Conservation (phyloP, 1,284 basidiomycete genomes). For the Trichosporon sp. region DNA sequence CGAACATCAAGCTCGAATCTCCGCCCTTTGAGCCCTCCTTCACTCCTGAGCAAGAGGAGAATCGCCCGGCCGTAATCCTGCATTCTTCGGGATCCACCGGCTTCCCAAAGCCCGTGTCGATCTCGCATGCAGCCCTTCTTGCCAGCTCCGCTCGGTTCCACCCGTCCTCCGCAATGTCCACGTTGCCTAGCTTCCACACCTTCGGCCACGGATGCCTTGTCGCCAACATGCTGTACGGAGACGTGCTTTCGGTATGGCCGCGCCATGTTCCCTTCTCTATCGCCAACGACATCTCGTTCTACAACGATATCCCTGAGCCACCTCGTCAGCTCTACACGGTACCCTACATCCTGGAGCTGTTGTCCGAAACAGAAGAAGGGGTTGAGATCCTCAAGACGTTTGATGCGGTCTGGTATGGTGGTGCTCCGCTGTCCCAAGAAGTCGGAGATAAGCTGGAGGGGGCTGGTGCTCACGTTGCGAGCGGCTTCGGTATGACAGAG, state of each 20-base stretch:
- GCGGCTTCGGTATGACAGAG: constrained; percentile 61
- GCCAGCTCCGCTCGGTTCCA: constrained; percentile 38
- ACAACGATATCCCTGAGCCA: constrained; percentile 48
- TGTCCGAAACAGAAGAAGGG: constrained; percentile 62
- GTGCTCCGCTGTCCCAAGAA: constrained; percentile 54
- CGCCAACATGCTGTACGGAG: constrained; percentile 56
- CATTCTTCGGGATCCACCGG: constrained; percentile 66
- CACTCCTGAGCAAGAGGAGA: constrained; percentile 59
- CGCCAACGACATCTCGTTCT: constrained; percentile 56
- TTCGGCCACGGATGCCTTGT: constrained; percentile 55
- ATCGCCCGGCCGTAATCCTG: constrained; percentile 61
- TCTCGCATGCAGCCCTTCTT: constrained; percentile 46
- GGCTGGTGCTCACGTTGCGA: constrained; percentile 62
- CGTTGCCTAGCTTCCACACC: constrained; percentile 59
- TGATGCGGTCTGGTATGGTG: constrained; percentile 59
- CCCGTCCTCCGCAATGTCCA: constrained; percentile 56
- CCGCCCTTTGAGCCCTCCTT: constrained; percentile 53
- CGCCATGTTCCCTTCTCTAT: constrained; percentile 62
- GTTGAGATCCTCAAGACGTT: constrained; percentile 59
- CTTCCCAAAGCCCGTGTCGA: constrained; percentile 53
- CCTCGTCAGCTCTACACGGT: constrained; percentile 54
- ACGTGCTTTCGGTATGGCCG: constrained; percentile 62
- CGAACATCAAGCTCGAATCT: background rate
- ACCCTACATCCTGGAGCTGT: constrained; percentile 59
- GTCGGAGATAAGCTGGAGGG: constrained; percentile 63